These are phyloP conservation scores for Epichloe brachyelytri DNA, from an alignment of 2,329 filamentous ascomycete species.

Conservation along the genomic window DNA sequence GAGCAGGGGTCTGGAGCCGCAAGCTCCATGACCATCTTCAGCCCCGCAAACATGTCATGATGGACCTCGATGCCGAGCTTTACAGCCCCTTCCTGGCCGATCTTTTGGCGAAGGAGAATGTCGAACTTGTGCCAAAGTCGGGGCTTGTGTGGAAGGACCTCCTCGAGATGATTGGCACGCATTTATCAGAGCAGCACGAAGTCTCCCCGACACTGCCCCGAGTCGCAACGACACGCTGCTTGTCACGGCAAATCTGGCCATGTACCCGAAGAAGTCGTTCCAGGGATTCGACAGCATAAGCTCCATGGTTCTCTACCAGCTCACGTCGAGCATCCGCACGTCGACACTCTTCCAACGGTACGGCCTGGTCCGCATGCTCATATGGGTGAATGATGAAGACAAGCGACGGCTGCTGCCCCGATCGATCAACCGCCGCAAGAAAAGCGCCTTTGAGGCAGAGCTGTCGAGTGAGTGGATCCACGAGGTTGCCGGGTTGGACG, in stretches of 20 bases:
- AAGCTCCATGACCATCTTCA: constrained; percentile 63
- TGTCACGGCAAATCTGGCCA: constrained; percentile 54
- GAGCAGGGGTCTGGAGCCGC: constrained; percentile 62
- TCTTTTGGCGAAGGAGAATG: constrained; percentile 36
- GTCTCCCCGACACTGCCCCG: constrained; percentile 26
- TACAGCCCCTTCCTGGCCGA: constrained; percentile 50
- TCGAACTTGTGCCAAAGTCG: constrained; percentile 39
- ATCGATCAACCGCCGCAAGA: constrained; percentile 39
- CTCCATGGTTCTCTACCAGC: constrained; percentile 46
- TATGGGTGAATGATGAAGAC: constrained; percentile 56
- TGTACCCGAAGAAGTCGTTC: constrained; percentile 36
- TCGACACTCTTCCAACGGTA: constrained; percentile 57
- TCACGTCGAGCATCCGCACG: constrained; percentile 44
- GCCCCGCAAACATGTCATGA: constrained; percentile 69
- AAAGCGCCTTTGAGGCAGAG: constrained; percentile 46
- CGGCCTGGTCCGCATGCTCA: constrained; percentile 65
- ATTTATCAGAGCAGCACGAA: constrained; percentile 42
- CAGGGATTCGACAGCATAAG: constrained; percentile 42
- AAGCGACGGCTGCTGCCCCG: constrained; percentile 48
- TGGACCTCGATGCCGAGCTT: constrained; percentile 53
- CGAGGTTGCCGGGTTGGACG: constrained; percentile 39
- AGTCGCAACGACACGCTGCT: constrained; percentile 60
- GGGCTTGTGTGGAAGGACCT: constrained; percentile 51
- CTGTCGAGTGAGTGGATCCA: constrained; percentile 44
- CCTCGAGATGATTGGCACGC: constrained; percentile 32